These are phyloP conservation scores for Penicillium ochrochloron DNA, from an alignment of 495 filamentous ascomycete species.

Conservation along the genomic window DNA sequence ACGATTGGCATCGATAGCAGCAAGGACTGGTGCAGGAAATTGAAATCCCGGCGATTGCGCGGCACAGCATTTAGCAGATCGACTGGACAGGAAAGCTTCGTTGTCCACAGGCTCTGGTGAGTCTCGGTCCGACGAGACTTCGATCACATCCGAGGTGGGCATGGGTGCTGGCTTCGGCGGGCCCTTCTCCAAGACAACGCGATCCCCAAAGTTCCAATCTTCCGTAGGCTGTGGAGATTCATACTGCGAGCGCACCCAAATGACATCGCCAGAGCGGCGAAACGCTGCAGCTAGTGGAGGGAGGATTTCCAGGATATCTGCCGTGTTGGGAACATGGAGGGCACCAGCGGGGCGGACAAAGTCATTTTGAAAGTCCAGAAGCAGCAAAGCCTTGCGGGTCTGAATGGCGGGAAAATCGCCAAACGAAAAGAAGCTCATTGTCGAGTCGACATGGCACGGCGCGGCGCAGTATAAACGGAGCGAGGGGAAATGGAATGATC, in stretches of 20 bases:
- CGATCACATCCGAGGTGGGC: constrained; percentile 27
- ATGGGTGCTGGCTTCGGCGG: constrained; percentile 18
- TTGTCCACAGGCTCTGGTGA: constrained; percentile 44
- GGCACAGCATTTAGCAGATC: constrained; percentile 60
- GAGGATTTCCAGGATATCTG: constrained; percentile 70
- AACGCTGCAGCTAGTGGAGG: constrained; percentile 71
- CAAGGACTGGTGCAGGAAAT: constrained; percentile 62
- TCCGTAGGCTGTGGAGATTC: constrained; percentile 60
- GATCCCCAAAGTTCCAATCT: constrained; percentile 48
- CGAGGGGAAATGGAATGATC: not conserved
- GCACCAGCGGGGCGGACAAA: constrained; percentile 74
- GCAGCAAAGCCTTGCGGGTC: constrained; percentile 81
- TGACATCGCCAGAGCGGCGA: constrained; percentile 76
- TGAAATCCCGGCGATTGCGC: constrained; percentile 68
- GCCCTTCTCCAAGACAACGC: constrained; percentile 41
- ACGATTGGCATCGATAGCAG: constrained; percentile 55
- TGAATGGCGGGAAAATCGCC: constrained; percentile 55
- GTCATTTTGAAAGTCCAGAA: constrained; percentile 92
- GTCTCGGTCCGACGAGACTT: constrained; percentile 30
- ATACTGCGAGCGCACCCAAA: constrained; percentile 86
- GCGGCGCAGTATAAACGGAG: not conserved
- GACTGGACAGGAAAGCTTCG: constrained; percentile 67
- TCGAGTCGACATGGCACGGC: constrained; percentile 28
- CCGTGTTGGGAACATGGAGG: constrained; percentile 65
- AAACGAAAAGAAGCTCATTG: constrained; percentile 47